Percentiles rank a stretch among this genome's conserved stretches.
Evolutionary conservation across 306 rosid species (phyloP).

Genomic region (Quercus ilex): DNA sequence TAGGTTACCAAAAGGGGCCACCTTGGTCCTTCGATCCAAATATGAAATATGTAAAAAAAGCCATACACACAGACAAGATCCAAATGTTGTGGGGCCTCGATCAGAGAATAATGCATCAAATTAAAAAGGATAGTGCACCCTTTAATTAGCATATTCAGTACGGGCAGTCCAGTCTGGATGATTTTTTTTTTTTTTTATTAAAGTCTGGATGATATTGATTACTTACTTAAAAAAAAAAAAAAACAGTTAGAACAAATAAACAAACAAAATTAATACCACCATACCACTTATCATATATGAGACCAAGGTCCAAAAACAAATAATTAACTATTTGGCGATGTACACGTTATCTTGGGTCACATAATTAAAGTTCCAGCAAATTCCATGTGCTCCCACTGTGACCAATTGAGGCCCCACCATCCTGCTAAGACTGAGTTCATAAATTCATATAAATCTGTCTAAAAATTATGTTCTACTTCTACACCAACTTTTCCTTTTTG

Average conservation of each 20-base stretch:
- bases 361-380: background rate
- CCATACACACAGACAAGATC: constrained; percentile 15
- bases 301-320: background rate
- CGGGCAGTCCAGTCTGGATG: constrained; percentile 26
- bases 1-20: background rate
- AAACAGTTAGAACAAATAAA: background rate
- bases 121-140: background rate
- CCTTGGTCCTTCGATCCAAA: too few species aligned
- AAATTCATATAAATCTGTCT: too few species aligned
- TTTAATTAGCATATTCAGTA: background rate
- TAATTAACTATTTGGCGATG: background rate
- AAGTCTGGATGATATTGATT: constrained; percentile 23
- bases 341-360: background rate
- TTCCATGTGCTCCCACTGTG: constrained; percentile 31
- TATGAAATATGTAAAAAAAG: too few species aligned
- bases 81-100: constrained; percentile 17
- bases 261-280: too few species aligned
- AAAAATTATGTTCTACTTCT: too few species aligned
- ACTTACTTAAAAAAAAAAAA: background rate
- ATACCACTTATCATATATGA: too few species aligned
- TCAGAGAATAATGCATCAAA: too few species aligned
- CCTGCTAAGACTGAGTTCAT: too few species aligned
- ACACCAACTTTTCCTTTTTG: too few species aligned
- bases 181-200: too few species aligned
- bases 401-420: constrained; percentile 9